These are phyloP conservation scores for Omphalea diandra DNA, from an alignment of 441 rosid species.

Conservation along the genomic window DNA sequence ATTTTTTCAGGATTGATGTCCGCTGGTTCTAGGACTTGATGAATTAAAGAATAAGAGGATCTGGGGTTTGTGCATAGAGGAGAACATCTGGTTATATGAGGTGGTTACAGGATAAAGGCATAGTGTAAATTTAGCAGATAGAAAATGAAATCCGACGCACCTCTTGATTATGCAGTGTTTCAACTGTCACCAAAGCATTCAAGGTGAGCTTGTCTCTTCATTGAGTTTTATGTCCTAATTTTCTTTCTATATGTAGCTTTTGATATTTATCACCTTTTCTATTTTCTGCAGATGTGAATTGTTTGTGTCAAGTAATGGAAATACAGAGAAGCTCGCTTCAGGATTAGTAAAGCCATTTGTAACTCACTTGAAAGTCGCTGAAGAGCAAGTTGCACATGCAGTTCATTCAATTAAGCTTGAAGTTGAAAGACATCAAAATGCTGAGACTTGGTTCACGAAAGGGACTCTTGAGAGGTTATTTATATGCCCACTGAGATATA, in stretches of 20 bases:
- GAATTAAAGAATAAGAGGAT: slow-evolving; percentile 20
- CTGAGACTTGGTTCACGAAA: slow-evolving; percentile 84
- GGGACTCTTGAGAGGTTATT: slow-evolving; percentile 94
- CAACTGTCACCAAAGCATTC: slow-evolving; percentile 89
- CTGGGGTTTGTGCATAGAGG: slow-evolving; percentile 15
- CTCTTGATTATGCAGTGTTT: slow-evolving; percentile 84
- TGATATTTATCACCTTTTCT: slow-evolving; percentile 21
- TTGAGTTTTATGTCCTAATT: slow-evolving; percentile 7
- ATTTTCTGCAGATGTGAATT: slow-evolving; percentile 73
- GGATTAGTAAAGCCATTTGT: slow-evolving; percentile 91
- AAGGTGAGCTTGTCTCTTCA: slow-evolving; percentile 43
- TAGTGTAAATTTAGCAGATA: slow-evolving; percentile 26
- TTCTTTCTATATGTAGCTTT: slow-evolving; percentile 17
- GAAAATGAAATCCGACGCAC: slow-evolving; percentile 65
- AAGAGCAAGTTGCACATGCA: slow-evolving; percentile 66
- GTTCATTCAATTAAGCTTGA: slow-evolving; percentile 72
- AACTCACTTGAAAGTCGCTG: slow-evolving; percentile 82
- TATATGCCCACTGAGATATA: slow-evolving; percentile 9
- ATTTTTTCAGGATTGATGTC: slow-evolving; percentile 18
- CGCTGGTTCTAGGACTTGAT: slow-evolving; percentile 15
- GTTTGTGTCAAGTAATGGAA: slow-evolving; percentile 70
- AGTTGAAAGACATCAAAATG: slow-evolving; percentile 51
- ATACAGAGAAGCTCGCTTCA: slow-evolving; percentile 85
- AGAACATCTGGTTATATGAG: slow-evolving; percentile 22
- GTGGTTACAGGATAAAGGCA: slow-evolving; percentile 28